Conservation (phyloP, 768 basidiomycete genomes). For the Pilatotrama ljubarskyi region DNA sequence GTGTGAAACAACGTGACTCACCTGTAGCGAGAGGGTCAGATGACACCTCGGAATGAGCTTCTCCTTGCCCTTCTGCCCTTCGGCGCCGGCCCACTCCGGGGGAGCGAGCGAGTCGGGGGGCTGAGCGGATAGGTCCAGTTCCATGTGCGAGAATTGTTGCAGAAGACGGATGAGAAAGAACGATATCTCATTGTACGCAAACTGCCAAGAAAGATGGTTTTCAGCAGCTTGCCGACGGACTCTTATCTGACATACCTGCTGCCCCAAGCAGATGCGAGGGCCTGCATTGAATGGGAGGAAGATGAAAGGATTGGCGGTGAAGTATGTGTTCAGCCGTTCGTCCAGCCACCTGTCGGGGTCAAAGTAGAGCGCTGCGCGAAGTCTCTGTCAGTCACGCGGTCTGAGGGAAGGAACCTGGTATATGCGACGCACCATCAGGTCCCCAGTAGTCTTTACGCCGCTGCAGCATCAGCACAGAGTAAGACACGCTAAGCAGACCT, state of each 20-base stretch:
- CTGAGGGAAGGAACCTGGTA: no score
- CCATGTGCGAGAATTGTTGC: conserved; percentile 47
- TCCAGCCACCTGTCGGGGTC: conserved; percentile 71
- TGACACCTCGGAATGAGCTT: conserved; percentile 41
- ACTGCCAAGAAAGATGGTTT: conserved; percentile 29
- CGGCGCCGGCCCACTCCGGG: conserved; percentile 33
- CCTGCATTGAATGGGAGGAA: conserved; percentile 71
- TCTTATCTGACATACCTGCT: conserved; percentile 36
- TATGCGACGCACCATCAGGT: conserved; percentile 40
- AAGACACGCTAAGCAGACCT: conserved; percentile 19
- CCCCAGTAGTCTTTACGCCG: conserved; percentile 56
- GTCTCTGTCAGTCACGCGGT: not conserved
- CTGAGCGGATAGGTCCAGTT: conserved; percentile 40
- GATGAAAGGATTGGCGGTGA: conserved; percentile 65
- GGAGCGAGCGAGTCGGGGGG: conserved; percentile 33
- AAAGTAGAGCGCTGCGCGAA: conserved; percentile 41
- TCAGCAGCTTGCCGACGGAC: not conserved
- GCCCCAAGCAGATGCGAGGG: conserved; percentile 62
- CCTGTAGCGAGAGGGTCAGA: conserved; percentile 45
- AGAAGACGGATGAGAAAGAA: conserved; percentile 54
- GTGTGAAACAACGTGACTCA: conserved; percentile 6
- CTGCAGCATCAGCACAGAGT: conserved; percentile 35
- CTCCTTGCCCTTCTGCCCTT: conserved; percentile 41
- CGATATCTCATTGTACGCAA: conserved; percentile 57
- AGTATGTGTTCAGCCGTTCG: conserved; percentile 50